Conservation (phyloP, 2,329 filamentous ascomycete genomes). For the Fonsecaea nubica region DNA sequence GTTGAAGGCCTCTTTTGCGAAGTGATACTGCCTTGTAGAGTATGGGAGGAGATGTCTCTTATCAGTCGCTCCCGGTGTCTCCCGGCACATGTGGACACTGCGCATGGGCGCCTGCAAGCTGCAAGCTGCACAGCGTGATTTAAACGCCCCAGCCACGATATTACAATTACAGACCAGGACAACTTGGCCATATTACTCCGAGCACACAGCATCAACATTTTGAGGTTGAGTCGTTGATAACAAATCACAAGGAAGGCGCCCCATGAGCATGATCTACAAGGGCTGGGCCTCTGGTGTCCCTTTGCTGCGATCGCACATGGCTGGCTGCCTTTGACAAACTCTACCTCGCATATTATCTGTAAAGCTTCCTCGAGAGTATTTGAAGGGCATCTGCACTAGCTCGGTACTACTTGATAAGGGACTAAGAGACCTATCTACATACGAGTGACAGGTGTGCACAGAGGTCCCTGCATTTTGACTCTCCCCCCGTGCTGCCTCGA, state of each 20-base stretch:
- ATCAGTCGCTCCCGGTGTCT: background rate
- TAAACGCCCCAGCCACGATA: background rate
- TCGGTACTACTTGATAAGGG: too few relatives aligned
- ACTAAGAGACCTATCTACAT: too few relatives aligned
- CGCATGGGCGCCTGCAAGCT: background rate
- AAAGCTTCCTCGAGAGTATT: too few relatives aligned
- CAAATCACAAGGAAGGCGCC: background rate
- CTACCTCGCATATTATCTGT: too few relatives aligned
- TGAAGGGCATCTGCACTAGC: too few relatives aligned
- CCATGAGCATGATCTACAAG: background rate
- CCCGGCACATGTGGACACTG: background rate
- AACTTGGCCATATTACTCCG: background rate
- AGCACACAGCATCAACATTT: background rate
- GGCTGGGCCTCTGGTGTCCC: background rate
- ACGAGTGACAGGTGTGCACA: too few relatives aligned
- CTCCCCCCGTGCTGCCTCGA: too few relatives aligned
- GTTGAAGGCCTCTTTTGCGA: background rate
- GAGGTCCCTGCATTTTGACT: too few relatives aligned
- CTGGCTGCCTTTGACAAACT: background rate
- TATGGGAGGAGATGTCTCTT: too few relatives aligned
- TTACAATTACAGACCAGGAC: background rate
- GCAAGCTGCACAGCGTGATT: background rate
- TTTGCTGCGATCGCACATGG: background rate
- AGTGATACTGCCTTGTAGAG: too few relatives aligned
- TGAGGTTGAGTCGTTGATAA: background rate